Conservation (phyloP, 352 stramenopile species). For the Aphanomyces cochlioides region DNA sequence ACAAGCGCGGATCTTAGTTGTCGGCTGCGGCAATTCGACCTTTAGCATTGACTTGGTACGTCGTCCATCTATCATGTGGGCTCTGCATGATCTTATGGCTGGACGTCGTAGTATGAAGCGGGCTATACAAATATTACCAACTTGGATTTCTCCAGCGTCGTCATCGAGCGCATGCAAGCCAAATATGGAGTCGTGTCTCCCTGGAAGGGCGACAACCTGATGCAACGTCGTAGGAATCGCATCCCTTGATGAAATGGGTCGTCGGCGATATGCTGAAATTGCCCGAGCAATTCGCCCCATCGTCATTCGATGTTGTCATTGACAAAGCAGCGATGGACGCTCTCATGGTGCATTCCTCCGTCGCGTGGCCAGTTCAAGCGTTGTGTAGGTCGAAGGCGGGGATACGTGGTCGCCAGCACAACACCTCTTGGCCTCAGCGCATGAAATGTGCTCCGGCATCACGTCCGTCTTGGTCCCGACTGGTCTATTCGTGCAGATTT, state of each 20-base stretch:
- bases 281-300: constrained; percentile 37
- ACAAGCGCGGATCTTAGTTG: constrained; percentile 49
- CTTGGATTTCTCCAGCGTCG: constrained; percentile 63
- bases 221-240: background rate
- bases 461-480: constrained; percentile 41
- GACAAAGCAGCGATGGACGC: constrained; percentile 86
- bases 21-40: constrained; percentile 74
- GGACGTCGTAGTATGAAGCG: constrained; percentile 42
- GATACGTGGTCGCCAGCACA: constrained; percentile 67
- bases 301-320: constrained; percentile 69
- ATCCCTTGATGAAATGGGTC: constrained; percentile 48
- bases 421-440: constrained; percentile 43
- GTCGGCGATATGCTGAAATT: constrained; percentile 61
- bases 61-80: background rate
- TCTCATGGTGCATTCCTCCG: constrained; percentile 42
- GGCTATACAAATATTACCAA: constrained; percentile 63
- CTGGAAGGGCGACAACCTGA: too few species aligned
- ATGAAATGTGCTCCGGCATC: constrained; percentile 55
- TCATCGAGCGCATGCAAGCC: constrained; percentile 62
- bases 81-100: constrained; percentile 23
- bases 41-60: constrained; percentile 68
- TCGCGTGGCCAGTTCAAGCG: background rate
- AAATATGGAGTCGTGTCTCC: constrained; percentile 38
- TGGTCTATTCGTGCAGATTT: constrained; percentile 71
- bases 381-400: constrained; percentile 47